A percentile compares a stretch with the other conserved stretches of the same genome.
phyloP scores from a whole-genome alignment of 306 rosid genomes.

The Dicorynia guianensis region DNA sequence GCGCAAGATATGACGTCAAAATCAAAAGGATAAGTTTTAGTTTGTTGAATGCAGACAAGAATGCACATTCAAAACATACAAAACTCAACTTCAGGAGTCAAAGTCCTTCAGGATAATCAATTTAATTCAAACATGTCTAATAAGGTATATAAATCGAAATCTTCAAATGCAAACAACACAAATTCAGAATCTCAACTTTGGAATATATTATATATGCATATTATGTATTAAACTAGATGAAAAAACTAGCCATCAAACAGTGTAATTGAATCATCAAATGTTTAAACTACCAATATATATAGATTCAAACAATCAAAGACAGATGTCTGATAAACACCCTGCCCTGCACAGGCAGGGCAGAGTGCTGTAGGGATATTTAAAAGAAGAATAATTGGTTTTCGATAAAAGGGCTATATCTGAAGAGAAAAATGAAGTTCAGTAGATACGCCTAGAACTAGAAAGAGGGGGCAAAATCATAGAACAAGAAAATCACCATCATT shows the following conservation, averaged over 20 bases:
- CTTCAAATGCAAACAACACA: slow-evolving; percentile 32
- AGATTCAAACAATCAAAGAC: no score
- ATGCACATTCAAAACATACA: slow-evolving; percentile 22
- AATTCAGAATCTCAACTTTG: not conserved
- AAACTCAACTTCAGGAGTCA: slow-evolving; percentile 28
- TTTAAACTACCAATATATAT: no score
- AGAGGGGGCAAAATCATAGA: no score
- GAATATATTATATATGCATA: not conserved
- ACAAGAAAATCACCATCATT: no score
- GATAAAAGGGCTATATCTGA: no score
- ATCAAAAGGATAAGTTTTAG: slow-evolving; percentile 33
- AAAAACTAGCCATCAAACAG: slow-evolving; percentile 1
- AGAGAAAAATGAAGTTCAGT: no score
- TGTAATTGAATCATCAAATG: no score
- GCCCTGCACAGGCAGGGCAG: no score
- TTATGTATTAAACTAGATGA: slow-evolving; percentile 18
- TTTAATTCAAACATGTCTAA: slow-evolving; percentile 19
- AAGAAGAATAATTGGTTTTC: no score
- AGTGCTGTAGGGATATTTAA: no score
- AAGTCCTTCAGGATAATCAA: slow-evolving; percentile 24
- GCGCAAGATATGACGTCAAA: slow-evolving; percentile 46
- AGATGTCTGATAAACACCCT: no score
- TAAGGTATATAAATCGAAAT: slow-evolving; percentile 21
- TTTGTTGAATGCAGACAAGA: slow-evolving; percentile 21
- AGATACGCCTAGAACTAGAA: no score